Evolutionary conservation across 257 asterid species (phyloP).

Genomic region (Capsicum baccatum): DNA sequence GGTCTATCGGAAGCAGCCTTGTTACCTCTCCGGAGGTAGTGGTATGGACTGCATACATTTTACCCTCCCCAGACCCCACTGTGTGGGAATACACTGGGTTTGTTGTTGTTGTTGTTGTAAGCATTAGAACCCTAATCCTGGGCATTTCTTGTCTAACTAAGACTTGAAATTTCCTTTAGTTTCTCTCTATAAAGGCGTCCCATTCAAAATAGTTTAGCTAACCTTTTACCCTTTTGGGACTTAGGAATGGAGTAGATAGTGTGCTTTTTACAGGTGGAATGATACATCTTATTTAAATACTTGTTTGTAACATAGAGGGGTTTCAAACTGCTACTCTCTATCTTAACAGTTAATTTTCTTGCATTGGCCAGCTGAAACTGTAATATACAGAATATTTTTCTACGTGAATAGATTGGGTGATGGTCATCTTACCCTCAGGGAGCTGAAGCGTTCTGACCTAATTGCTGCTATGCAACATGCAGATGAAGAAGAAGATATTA

Average conservation of each 20-base stretch:
- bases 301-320: constrained; percentile 21
- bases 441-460: constrained; percentile 90
- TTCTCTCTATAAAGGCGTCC: background rate
- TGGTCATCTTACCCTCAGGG: constrained; percentile 91
- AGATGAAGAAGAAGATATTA: constrained; percentile 99
- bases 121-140: background rate
- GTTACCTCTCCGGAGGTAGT: too few relatives aligned
- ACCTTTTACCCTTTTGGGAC: constrained; percentile 7
- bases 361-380: constrained; percentile 96
- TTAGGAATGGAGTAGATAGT: constrained; percentile 14
- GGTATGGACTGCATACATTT: too few relatives aligned
- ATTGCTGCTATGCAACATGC: constrained; percentile 97
- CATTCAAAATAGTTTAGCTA: constrained; percentile 16
- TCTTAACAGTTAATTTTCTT: constrained; percentile 50
- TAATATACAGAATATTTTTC: constrained; percentile 95
- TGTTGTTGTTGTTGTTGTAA: too few relatives aligned
- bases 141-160: background rate
- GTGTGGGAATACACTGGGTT: too few relatives aligned
- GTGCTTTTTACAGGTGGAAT: constrained; percentile 10
- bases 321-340: constrained; percentile 30
- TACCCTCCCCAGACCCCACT: too few relatives aligned
- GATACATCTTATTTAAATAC: background rate
- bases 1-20: too few relatives aligned
- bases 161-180: background rate
- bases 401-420: constrained; percentile 94